Evolutionary conservation across 148 eudicot species (phyloP), one percentile per base, ranked within the genome.

Genomic region (Linanthus parryae): DNA sequence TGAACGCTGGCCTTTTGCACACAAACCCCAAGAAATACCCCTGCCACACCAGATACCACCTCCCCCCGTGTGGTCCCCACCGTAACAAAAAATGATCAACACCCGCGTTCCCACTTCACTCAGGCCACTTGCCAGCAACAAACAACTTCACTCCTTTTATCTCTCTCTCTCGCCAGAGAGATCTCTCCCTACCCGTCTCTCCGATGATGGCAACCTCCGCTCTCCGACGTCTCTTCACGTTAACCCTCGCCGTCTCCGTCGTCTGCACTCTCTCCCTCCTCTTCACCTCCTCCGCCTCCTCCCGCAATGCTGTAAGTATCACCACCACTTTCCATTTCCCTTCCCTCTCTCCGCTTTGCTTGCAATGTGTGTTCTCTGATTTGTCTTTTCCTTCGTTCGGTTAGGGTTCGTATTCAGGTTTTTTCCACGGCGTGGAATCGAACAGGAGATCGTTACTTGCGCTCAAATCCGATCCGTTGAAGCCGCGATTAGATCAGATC

Each of bases 401-500:
- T 49, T 49, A 25, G 46, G 34, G 23, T 41, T 47, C 13, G 2
- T 22, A 25, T 22, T 33, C 18, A 30, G 25, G 37, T 47, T 41
- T 23, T 35, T 38, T 17, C 54, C 0, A 24, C 39, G 67, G 66
- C 22, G 59, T 58, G 36, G 60, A 51, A 54, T 46, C 72, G 18
- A 33, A 43, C 30, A 56, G 76, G 31, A 70, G 82, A 41, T 38
- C 72, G 7, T 58, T 73, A 16, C 68, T 80, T 5, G 82, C 77
- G 3, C 52, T 80, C 16, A 80, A 73, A 49, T 76, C 82, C 1
- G 82, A 80, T 67, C 85, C 85, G 15, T 61, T 76, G 48, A 80
- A 69, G 54, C 85, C 85, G 2, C 61, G 74, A 25, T 57, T 80
- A 7, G 76, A 76, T 70, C 82, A 80, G 70, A 76, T 80, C 71